Evolutionary conservation across 2,329 filamentous ascomycete genomes (phyloP), one percentile per base, ranked within the genome.

Genomic region (Teratosphaeria gauchensis): DNA sequence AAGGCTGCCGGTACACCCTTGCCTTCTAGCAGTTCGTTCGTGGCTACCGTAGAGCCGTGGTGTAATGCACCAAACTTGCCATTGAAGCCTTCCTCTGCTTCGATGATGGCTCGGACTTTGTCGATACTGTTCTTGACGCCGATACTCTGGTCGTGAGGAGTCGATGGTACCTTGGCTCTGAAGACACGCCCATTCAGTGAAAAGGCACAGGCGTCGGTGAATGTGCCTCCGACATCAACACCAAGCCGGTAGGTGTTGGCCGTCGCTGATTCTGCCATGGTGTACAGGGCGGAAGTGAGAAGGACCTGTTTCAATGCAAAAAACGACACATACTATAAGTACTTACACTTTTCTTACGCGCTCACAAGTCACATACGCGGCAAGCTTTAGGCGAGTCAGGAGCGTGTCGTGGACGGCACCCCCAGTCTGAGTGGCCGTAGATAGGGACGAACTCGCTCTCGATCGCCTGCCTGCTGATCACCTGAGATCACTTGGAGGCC

Each of bases 61-160:
- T 67, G 64, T 3, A 67, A 61, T 42, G 65, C 63, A 9, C 61
- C 64, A 35, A 67, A 67, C 56, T 63, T 64, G 52, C 65, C 65
- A n/a, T 55, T 61, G 59, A 67, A 67, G 30, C 60, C 56, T 58
- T 38, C 35, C 53, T 63, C 62, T 48, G 59, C 59, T 46, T 67
- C 61, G 16, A 67, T 65, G n/a, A 62, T 54, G 14, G 59, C 55
- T 56, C 63, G 58, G 48, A 67, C 56, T 57, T 66, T 67, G 55
- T 67, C 65, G 30, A 67, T 67, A 60, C 61, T 60, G 58, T 65
- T 57, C 59, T 67, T 66, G 9, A 67, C 65, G 38, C 65, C 65
- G 19, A 67, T 63, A 16, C 62, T 64, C 56, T 67, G 64, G 56
- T 67, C 65, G 38, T 67, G 63, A 32, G 65, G 64, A 21, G 65